phyloP scores from a whole-genome alignment of 495 filamentous ascomycete genomes.

The Hypoxylon cercidicola region DNA sequence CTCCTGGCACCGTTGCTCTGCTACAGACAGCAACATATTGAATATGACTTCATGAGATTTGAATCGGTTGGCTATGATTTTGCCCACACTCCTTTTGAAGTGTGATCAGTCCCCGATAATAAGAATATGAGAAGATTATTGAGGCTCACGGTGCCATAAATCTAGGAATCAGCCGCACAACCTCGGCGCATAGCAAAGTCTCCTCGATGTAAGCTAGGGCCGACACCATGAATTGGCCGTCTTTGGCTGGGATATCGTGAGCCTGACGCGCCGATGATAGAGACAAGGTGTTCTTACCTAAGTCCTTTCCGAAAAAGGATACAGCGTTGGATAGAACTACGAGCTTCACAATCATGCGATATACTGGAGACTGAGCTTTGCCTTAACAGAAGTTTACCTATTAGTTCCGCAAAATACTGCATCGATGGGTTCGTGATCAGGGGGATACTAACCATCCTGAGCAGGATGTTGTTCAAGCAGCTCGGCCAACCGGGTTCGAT shows the following conservation, averaged over 20 bases:
- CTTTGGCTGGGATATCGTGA: constrained; percentile 17
- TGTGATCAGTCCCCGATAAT: no score
- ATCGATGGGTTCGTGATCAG: neutral
- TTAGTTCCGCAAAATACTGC: neutral
- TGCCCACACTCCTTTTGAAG: neutral
- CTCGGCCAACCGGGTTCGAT: constrained; percentile 5
- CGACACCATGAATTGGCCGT: constrained; percentile 32
- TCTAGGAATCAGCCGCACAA: constrained; percentile 27
- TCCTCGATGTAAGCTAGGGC: constrained; percentile 37
- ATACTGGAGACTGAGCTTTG: neutral
- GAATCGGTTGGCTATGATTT: neutral
- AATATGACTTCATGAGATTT: constrained; percentile 25
- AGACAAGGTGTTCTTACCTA: constrained; percentile 15
- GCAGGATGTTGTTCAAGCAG: neutral
- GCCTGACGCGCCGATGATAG: neutral
- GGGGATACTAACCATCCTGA: constrained; percentile 21
- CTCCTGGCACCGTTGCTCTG: constrained; percentile 20
- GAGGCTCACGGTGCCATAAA: constrained; percentile 14
- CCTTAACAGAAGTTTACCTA: neutral
- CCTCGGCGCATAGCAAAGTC: constrained; percentile 26
- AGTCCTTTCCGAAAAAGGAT: constrained; percentile 29
- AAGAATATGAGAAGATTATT: neutral
- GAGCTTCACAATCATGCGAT: constrained; percentile 13
- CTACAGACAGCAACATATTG: constrained; percentile 18
- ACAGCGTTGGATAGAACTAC: constrained; percentile 28